Evolutionary conservation across 2,329 filamentous ascomycete species (phyloP), one percentile per base, ranked within the genome.

Genomic region (Sporothrix schenckii): DNA sequence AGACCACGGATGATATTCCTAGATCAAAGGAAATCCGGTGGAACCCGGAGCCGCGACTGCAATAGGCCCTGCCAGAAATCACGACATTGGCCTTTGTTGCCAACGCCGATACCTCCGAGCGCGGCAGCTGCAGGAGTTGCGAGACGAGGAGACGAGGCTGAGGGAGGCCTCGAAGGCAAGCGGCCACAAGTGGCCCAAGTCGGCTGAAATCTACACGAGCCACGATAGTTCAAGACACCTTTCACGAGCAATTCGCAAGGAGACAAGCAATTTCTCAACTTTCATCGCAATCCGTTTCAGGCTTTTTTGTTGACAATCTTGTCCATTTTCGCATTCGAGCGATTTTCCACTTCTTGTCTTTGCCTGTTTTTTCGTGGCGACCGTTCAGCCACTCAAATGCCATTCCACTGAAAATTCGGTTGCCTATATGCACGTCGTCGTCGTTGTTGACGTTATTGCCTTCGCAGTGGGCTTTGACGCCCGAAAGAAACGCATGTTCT

Each of bases 401-500:
- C 11, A 27, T 63, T 63, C 5, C n/a, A 44, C 44, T n/a, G 13
- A 47, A 44, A 61, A 61, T 16, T 24, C 13, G 58, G 58, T 16
- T 63, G 58, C 58, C 58, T 44, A 6, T 11, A 47, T 63, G 58
- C 58, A 63, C 39, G 13, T 47, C 58, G 58, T 63, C 56, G 34
- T 21, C 34, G 58, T 16, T 47, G 56, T 24, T 39, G 54, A 44
- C 52, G 52, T 54, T 5, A 19, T 30, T 24, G 52, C 21, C n/a
- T 3, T 44, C 39, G 39, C 58, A 3, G 56, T 63, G 39, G 58
- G 14, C 53, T 14, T 34, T 7, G 56, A 34, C 41, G 41, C 41
- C 41, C 41, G 41, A 44, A 27, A 21, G 34, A 58, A 14, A 44
- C 27, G 27, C 47, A 27, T 66, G 47, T 39, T 52, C 63, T 66